A percentile compares a stretch with the other conserved stretches of the same genome.
Evolutionary conservation across 495 filamentous ascomycete genomes (phyloP).

Genomic region (Aspergillus bertholletiae): DNA sequence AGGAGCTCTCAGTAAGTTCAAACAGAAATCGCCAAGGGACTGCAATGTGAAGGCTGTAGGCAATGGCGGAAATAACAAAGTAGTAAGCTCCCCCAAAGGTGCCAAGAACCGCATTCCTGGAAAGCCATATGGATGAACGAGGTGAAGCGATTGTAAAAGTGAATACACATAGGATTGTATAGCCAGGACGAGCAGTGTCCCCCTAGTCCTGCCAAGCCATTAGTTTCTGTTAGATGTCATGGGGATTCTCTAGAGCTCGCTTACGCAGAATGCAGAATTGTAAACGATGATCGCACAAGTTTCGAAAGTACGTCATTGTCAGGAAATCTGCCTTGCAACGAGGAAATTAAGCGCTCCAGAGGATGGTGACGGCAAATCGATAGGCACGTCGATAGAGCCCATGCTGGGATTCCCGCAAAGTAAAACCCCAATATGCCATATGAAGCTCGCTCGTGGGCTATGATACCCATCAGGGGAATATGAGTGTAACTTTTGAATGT

Average conservation of each 20-base stretch:
- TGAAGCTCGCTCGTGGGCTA: slow-evolving; percentile 32
- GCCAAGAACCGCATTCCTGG: slow-evolving; percentile 29
- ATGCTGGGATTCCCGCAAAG: slow-evolving; percentile 45
- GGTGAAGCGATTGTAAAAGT: slow-evolving; percentile 44
- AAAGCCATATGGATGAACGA: slow-evolving; percentile 33
- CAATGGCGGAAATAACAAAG: slow-evolving; percentile 30
- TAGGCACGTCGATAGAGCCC: slow-evolving; percentile 37
- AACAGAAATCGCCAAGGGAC: slow-evolving; percentile 24
- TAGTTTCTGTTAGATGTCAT: neutral
- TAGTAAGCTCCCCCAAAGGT: slow-evolving; percentile 33
- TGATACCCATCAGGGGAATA: slow-evolving; percentile 34
- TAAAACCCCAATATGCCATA: slow-evolving; percentile 37
- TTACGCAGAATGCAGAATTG: slow-evolving; percentile 32
- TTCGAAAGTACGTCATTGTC: slow-evolving; percentile 22
- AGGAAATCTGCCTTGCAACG: slow-evolving; percentile 25
- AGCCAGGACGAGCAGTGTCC: slow-evolving; percentile 35
- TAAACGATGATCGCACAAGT: slow-evolving; percentile 27
- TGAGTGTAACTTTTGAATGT: slow-evolving; percentile 44
- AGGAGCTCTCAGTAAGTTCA: slow-evolving; percentile 30
- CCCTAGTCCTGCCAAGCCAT: slow-evolving; percentile 30
- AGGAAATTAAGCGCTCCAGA: slow-evolving; percentile 32
- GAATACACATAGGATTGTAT: slow-evolving; percentile 48
- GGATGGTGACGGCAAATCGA: slow-evolving; percentile 39
- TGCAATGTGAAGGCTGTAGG: slow-evolving; percentile 28
- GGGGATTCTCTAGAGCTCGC: slow-evolving; percentile 1